phyloP scores from a whole-genome alignment of 108 stramenopile species.

The Epithemia pelagica region DNA sequence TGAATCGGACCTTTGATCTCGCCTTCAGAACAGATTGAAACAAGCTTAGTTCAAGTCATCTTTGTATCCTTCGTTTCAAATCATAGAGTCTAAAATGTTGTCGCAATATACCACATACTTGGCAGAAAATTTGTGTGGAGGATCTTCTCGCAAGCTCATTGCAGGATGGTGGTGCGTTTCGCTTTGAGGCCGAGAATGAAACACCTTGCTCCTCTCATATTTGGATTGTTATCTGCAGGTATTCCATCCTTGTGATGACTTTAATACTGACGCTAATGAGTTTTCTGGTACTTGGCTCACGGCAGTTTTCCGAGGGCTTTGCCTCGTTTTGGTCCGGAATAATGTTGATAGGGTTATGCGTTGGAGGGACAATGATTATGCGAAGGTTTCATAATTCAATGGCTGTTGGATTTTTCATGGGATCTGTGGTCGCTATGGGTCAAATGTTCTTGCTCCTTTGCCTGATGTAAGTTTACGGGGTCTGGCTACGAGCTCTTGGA shows the following conservation, averaged over 20 bases:
- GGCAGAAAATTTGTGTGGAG: constrained; percentile 62
- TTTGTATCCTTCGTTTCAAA: no score
- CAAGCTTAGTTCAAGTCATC: not conserved
- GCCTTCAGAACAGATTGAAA: not conserved
- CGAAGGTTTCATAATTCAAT: constrained; percentile 81
- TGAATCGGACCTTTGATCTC: not conserved
- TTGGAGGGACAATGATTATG: constrained; percentile 89
- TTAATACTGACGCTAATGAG: constrained; percentile 52
- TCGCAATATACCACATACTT: constrained; percentile 56
- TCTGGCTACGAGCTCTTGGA: not conserved
- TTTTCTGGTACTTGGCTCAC: constrained; percentile 57
- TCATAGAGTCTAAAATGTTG: no score
- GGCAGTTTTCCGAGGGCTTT: constrained; percentile 63
- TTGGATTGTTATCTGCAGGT: constrained; percentile 34
- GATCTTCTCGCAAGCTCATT: constrained; percentile 75
- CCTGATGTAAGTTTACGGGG: constrained; percentile 47
- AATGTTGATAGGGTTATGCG: constrained; percentile 53
- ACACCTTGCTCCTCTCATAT: no score
- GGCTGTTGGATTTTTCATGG: constrained; percentile 86
- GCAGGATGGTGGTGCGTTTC: constrained; percentile 88
- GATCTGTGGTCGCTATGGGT: constrained; percentile 66
- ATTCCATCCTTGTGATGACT: constrained; percentile 71
- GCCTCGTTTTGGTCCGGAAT: constrained; percentile 64
- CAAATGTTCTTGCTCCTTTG: constrained; percentile 81
- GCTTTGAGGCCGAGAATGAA: no score